Conservation (phyloP, 1,284 basidiomycete species). For the Ustilago sp. region DNA sequence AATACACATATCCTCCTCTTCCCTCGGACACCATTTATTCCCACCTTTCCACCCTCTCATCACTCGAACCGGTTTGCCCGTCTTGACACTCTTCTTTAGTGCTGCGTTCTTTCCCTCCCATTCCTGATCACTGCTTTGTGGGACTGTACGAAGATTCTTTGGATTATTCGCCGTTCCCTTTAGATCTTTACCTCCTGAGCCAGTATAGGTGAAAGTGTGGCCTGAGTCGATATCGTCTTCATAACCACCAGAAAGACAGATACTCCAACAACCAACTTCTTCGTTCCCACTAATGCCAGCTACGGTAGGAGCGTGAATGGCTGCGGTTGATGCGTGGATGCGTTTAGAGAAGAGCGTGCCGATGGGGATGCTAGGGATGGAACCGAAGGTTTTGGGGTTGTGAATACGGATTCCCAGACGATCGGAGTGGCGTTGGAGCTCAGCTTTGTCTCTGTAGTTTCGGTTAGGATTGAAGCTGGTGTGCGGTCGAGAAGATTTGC, state of each 20-base stretch:
- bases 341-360: slow-evolving; percentile 52
- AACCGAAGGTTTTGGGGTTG: slow-evolving; percentile 55
- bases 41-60: slow-evolving; percentile 82
- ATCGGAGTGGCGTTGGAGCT: slow-evolving; percentile 29
- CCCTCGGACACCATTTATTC: slow-evolving; percentile 69
- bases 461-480: slow-evolving; percentile 14
- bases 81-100: slow-evolving; percentile 77
- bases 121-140: slow-evolving; percentile 81
- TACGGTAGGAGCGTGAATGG: slow-evolving; percentile 75
- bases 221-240: slow-evolving; percentile 85
- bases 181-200: slow-evolving; percentile 80
- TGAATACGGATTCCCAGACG: slow-evolving; percentile 40
- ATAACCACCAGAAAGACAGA: slow-evolving; percentile 82
- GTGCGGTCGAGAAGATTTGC: not conserved
- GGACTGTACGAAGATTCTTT: slow-evolving; percentile 82
- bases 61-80: slow-evolving; percentile 81
- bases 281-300: slow-evolving; percentile 79
- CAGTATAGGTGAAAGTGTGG: slow-evolving; percentile 78
- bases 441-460: not conserved
- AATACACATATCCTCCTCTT: slow-evolving; percentile 79
- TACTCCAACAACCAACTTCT: slow-evolving; percentile 78
- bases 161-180: slow-evolving; percentile 80
- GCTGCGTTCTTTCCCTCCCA: slow-evolving; percentile 82
- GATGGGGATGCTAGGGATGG: slow-evolving; percentile 69
- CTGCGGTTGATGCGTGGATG: slow-evolving; percentile 48